Percentiles rank a stretch among this genome's conserved stretches.
Evolutionary conservation across 140 eudicot genomes (phyloP).

Genomic region (Stevia rebaudiana): DNA sequence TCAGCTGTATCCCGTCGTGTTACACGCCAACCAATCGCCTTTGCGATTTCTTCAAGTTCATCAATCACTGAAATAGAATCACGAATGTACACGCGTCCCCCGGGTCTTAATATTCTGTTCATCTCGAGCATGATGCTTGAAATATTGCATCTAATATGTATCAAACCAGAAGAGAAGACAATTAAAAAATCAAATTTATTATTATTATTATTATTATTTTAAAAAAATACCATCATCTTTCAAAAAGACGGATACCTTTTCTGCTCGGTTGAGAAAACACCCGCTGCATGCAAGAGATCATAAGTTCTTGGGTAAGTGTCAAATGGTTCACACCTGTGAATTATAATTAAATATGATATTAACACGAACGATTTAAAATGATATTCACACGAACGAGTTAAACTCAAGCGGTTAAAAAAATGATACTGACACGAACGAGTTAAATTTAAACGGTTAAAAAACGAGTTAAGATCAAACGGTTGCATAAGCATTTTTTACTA

Average conservation of each 20-base stretch:
- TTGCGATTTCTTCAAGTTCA: constrained; percentile 63
- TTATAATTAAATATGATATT: too few relatives aligned
- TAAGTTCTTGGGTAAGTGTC: constrained; percentile 87
- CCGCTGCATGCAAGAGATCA: constrained; percentile 72
- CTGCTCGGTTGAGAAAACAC: constrained; percentile 62
- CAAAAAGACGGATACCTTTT: constrained; percentile 55
- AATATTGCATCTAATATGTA: constrained; percentile 52
- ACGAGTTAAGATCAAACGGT: constrained; percentile 23
- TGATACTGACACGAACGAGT: too few relatives aligned
- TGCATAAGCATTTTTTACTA: too few relatives aligned
- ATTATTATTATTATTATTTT: too few relatives aligned
- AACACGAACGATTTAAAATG: too few relatives aligned
- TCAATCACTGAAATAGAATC: constrained; percentile 55
- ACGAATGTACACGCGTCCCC: constrained; percentile 72
- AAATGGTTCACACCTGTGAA: constrained; percentile 90
- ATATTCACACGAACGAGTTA: too few relatives aligned
- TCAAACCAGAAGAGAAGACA: constrained; percentile 10
- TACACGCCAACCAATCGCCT: constrained; percentile 74
- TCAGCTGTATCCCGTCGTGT: constrained; percentile 54
- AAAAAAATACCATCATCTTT: neutral
- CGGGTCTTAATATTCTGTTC: constrained; percentile 81
- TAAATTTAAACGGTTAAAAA: too few relatives aligned
- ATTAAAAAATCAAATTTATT: too few relatives aligned
- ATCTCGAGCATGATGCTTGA: constrained; percentile 80
- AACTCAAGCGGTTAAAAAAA: too few relatives aligned